phyloP scores from a whole-genome alignment of 495 filamentous ascomycete species.

The Hypoxylon intermedium region DNA sequence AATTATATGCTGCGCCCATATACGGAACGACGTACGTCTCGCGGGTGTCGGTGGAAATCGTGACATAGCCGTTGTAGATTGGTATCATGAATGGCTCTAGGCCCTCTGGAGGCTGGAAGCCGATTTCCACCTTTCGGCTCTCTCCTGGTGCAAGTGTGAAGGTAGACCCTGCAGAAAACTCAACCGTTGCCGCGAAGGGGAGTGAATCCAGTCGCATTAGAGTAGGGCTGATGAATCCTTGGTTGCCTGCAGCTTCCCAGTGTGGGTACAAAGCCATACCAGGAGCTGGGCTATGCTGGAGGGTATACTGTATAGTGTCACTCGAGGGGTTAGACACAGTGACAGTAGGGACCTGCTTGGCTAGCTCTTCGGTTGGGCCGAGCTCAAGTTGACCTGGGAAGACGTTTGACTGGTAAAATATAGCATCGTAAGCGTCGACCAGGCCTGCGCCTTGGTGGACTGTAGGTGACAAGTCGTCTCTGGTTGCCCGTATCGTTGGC shows the following conservation, averaged over 20 bases:
- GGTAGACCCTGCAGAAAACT: neutral
- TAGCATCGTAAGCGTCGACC: neutral
- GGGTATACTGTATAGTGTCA: neutral
- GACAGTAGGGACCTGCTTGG: neutral
- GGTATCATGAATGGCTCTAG: conserved; percentile 2
- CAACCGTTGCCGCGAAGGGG: neutral
- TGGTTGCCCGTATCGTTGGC: neutral
- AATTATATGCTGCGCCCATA: conserved; percentile 1
- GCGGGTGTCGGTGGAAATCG: neutral
- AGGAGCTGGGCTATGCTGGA: neutral
- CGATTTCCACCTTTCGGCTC: neutral
- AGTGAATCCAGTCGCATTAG: conserved; percentile 1
- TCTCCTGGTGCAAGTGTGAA: neutral
- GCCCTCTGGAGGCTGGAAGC: neutral
- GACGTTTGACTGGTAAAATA: neutral
- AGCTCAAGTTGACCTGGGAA: neutral
- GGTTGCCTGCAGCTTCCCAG: neutral
- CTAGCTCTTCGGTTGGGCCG: neutral
- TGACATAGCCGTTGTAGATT: neutral
- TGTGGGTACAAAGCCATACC: neutral
- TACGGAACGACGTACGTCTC: neutral
- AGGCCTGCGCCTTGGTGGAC: neutral
- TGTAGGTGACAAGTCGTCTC: neutral
- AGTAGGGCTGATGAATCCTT: neutral
- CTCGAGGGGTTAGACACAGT: neutral